These are phyloP conservation scores for Malania oleifera DNA, from an alignment of 164 flowering plant species.

Conservation along the genomic window DNA sequence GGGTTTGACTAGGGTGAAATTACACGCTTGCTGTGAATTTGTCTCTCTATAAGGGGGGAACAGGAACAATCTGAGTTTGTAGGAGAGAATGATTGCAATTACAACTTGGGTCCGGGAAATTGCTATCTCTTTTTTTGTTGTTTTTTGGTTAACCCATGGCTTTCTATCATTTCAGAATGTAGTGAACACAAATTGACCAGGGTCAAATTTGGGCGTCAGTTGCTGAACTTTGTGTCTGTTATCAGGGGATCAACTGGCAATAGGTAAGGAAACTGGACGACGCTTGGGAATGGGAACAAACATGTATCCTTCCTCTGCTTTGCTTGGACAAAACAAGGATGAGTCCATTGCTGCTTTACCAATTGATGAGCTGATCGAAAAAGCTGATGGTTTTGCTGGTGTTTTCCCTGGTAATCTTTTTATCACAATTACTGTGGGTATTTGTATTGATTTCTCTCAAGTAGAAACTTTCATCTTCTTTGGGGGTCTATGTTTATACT, in stretches of 20 bases:
- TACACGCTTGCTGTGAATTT: no score
- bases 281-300: constrained; percentile 92
- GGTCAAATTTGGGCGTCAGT: neutral
- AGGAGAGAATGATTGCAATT: no score
- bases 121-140: no score
- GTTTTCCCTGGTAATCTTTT: constrained; percentile 73
- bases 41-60: no score
- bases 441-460: neutral
- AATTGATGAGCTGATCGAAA: constrained; percentile 82
- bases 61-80: no score
- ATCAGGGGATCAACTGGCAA: constrained; percentile 84
- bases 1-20: no score
- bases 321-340: constrained; percentile 77
- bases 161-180: no score
- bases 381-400: constrained; percentile 96
- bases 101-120: no score
- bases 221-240: constrained; percentile 2
- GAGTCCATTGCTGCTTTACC: constrained; percentile 72
- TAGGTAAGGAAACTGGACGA: constrained; percentile 87
- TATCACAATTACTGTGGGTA: neutral
- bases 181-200: no score
- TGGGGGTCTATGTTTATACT: neutral
- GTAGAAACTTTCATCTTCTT: neutral
- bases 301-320: constrained; percentile 88
- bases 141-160: no score